Percentiles rank a stretch among this genome's conserved stretches.
Conservation (phyloP, 2,329 filamentous ascomycete species). For the Harringtonia lauricola region DNA sequence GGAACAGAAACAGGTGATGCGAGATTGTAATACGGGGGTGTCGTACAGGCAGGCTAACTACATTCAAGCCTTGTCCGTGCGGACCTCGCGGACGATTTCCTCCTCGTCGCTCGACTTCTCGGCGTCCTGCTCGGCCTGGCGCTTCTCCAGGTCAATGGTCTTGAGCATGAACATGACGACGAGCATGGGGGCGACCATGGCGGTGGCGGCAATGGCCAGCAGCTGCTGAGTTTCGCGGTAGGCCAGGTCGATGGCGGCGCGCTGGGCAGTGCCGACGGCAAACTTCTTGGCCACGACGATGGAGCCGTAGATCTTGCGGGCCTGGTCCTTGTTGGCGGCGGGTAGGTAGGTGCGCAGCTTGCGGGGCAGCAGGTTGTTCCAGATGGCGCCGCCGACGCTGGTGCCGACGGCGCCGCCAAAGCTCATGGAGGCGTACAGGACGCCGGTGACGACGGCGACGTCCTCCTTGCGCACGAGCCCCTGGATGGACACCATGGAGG, state of each 20-base stretch:
- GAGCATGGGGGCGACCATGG: slow-evolving; percentile 1
- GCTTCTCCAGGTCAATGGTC: slow-evolving; percentile 1
- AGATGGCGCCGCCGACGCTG: slow-evolving; percentile 49
- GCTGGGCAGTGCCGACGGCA: slow-evolving; percentile 27
- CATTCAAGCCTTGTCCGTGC: slow-evolving; percentile 60
- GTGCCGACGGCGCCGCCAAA: slow-evolving; percentile 47
- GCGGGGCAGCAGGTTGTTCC: slow-evolving; percentile 43
- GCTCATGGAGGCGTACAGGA: slow-evolving; percentile 51
- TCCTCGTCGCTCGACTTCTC: background rate
- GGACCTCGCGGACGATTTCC: slow-evolving; percentile 53
- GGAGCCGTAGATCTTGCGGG: slow-evolving; percentile 7
- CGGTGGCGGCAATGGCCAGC: slow-evolving; percentile 15
- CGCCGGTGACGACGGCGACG: slow-evolving; percentile 50
- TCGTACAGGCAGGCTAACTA: too few relatives aligned
- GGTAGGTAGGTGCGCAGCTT: slow-evolving; percentile 11
- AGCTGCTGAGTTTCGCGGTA: slow-evolving; percentile 35
- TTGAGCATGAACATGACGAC: slow-evolving; percentile 6
- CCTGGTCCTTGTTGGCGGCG: slow-evolving; percentile 22
- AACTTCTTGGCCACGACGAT: slow-evolving; percentile 25
- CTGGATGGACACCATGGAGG: slow-evolving; percentile 33
- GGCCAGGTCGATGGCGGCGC: slow-evolving; percentile 27
- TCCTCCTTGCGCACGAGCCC: slow-evolving; percentile 33
- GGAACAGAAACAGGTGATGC: too few relatives aligned
- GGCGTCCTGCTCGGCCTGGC: background rate
- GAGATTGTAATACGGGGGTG: too few relatives aligned